Evolutionary conservation across 495 filamentous ascomycete species (phyloP).

Genomic region (Hypoxylon fuscum): DNA sequence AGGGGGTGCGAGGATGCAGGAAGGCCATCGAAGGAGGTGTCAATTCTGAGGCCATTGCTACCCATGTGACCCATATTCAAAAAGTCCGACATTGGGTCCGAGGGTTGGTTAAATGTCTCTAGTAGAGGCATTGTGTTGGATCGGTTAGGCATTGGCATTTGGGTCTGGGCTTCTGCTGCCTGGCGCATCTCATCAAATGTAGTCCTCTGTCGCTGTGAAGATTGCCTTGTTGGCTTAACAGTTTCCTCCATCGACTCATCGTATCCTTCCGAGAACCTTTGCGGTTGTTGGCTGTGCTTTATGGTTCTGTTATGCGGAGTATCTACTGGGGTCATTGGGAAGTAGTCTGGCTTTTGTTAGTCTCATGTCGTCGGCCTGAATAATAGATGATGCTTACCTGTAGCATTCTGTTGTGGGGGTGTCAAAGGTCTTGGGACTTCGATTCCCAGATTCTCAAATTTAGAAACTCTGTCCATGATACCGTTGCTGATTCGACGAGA

Average conservation of each 20-base stretch:
- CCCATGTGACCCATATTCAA: conserved; percentile 63
- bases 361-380: background rate
- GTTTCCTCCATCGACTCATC: conserved; percentile 69
- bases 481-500: conserved; percentile 63
- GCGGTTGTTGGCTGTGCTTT: conserved; percentile 39
- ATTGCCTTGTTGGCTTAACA: conserved; percentile 56
- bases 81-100: conserved; percentile 63
- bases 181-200: conserved; percentile 58
- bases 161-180: conserved; percentile 53
- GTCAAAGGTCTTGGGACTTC: conserved; percentile 63
- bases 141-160: conserved; percentile 46
- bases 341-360: conserved; percentile 48
- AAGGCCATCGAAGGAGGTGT: conserved; percentile 52
- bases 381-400: conserved; percentile 54
- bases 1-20: conserved; percentile 33
- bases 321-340: conserved; percentile 59
- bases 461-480: conserved; percentile 61
- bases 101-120: conserved; percentile 55
- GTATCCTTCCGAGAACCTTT: conserved; percentile 59
- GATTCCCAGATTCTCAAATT: conserved; percentile 58
- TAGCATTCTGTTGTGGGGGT: conserved; percentile 63
- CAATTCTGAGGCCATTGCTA: conserved; percentile 61
- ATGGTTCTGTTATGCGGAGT: conserved; percentile 53
- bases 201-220: conserved; percentile 32
- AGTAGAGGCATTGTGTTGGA: conserved; percentile 51